These are phyloP conservation scores for Chrysoporthe austroafricana DNA, from an alignment of 2,329 filamentous ascomycete species.

Conservation along the genomic window DNA sequence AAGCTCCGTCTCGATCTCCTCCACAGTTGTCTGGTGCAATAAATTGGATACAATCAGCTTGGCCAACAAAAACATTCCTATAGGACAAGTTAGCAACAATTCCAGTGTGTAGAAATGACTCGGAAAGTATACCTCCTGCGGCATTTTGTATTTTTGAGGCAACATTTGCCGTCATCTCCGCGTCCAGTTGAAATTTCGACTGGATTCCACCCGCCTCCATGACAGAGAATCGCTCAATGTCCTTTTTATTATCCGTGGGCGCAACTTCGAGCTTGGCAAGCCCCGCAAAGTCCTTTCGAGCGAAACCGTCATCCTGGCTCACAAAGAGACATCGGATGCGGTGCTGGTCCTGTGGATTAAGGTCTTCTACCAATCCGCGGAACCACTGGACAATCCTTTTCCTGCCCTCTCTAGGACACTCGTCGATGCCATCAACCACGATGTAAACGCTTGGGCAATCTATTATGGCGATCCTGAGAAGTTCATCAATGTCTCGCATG, in stretches of 20 bases:
- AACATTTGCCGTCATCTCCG: not conserved
- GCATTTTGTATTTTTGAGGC: conserved; percentile 3
- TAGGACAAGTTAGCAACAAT: not conserved
- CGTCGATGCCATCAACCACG: conserved; percentile 48
- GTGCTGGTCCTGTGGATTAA: conserved; percentile 19
- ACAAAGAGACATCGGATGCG: conserved; percentile 38
- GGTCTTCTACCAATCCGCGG: conserved; percentile 13
- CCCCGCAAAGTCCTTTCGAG: conserved; percentile 34
- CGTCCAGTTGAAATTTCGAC: conserved; percentile 1
- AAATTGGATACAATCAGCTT: conserved; percentile 1
- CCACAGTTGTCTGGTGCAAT: conserved; percentile 12
- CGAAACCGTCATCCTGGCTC: conserved; percentile 42
- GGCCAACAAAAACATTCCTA: conserved; percentile 15
- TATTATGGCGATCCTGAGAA: conserved; percentile 37
- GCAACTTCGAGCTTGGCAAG: conserved; percentile 34
- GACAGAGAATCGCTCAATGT: conserved; percentile 2
- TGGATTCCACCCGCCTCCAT: not conserved
- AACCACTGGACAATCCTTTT: conserved; percentile 39
- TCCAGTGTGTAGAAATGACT: rapidly evolving
- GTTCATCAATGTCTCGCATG: conserved; percentile 33
- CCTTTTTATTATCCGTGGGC: not conserved
- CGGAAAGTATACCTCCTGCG: not conserved
- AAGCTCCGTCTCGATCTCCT: conserved; percentile 14
- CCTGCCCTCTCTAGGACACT: conserved; percentile 40
- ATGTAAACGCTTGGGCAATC: conserved; percentile 38